phyloP scores from a whole-genome alignment of 768 basidiomycete genomes.

The Russula abietina region DNA sequence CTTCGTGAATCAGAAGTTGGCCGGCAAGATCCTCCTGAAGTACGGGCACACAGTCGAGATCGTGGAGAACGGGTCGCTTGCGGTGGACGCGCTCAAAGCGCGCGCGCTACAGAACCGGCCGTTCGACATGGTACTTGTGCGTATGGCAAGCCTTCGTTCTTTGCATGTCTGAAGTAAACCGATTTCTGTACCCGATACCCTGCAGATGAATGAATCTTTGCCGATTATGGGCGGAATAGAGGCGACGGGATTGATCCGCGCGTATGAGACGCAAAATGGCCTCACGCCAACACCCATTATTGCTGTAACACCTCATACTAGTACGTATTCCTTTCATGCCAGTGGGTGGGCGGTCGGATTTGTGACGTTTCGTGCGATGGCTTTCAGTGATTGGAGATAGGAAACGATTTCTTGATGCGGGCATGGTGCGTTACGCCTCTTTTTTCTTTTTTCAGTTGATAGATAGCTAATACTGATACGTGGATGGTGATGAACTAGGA shows the following conservation, averaged over 20 bases:
- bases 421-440: slow-evolving; percentile 39
- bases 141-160: slow-evolving; percentile 29
- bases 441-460: no score
- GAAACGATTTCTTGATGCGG: slow-evolving; percentile 69
- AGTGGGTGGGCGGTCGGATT: neutral
- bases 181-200: neutral
- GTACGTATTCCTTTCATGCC: slow-evolving; percentile 42
- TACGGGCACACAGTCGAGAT: slow-evolving; percentile 95
- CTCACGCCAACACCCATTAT: slow-evolving; percentile 83
- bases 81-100: slow-evolving; percentile 86
- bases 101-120: slow-evolving; percentile 62
- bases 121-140: slow-evolving; percentile 89
- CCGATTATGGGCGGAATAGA: slow-evolving; percentile 99
- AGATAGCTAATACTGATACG: neutral
- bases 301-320: slow-evolving; percentile 95
- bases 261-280: slow-evolving; percentile 69
- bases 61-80: slow-evolving; percentile 93
- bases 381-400: slow-evolving; percentile 79
- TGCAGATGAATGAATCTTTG: slow-evolving; percentile 96
- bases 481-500: slow-evolving; percentile 35
- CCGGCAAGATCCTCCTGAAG: slow-evolving; percentile 93
- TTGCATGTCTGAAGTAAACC: no score
- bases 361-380: neutral
- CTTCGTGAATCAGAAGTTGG: slow-evolving; percentile 90
- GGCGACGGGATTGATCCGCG: slow-evolving; percentile 86